These are phyloP conservation scores for Posidonia oceanica DNA, from an alignment of 116 monocot species.

Conservation along the genomic window DNA sequence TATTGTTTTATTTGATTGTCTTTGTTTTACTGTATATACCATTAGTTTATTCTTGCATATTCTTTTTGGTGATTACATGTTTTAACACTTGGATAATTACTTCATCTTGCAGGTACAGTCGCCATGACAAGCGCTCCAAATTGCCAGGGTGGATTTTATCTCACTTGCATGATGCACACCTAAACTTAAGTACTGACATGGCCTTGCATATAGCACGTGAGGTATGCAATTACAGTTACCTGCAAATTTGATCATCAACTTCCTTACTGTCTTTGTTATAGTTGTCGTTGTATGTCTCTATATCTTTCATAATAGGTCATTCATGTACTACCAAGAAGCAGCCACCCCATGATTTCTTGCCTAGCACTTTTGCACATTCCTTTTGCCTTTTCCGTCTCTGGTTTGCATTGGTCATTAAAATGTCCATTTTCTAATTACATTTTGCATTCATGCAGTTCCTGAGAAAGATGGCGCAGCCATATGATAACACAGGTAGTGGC, in stretches of 20 bases:
- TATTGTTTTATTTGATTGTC: too few relatives aligned
- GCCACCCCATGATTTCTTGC: too few relatives aligned
- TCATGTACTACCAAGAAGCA: neutral
- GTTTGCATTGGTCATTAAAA: too few relatives aligned
- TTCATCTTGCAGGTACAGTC: conserved; percentile 69
- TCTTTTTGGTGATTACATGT: neutral
- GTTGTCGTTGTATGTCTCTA: neutral
- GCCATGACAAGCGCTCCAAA: conserved; percentile 98
- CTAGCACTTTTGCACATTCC: neutral
- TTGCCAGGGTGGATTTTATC: conserved; percentile 96
- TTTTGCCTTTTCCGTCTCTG: neutral
- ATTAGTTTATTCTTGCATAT: too few relatives aligned
- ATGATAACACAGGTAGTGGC: conserved; percentile 74
- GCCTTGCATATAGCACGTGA: conserved; percentile 97
- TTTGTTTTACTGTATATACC: too few relatives aligned
- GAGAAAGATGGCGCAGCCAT: conserved; percentile 96
- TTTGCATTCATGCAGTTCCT: conserved; percentile 51
- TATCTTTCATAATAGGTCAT: neutral
- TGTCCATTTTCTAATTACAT: neutral
- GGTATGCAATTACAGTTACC: conserved; percentile 20
- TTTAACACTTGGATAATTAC: neutral
- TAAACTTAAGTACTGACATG: conserved; percentile 99
- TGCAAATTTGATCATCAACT: neutral
- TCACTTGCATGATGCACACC: conserved; percentile 89
- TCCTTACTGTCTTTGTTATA: neutral